Percentiles rank a stretch among this genome's conserved stretches.
phyloP scores from a whole-genome alignment of 208 protist species.

The Crithidia thermophila region DNA sequence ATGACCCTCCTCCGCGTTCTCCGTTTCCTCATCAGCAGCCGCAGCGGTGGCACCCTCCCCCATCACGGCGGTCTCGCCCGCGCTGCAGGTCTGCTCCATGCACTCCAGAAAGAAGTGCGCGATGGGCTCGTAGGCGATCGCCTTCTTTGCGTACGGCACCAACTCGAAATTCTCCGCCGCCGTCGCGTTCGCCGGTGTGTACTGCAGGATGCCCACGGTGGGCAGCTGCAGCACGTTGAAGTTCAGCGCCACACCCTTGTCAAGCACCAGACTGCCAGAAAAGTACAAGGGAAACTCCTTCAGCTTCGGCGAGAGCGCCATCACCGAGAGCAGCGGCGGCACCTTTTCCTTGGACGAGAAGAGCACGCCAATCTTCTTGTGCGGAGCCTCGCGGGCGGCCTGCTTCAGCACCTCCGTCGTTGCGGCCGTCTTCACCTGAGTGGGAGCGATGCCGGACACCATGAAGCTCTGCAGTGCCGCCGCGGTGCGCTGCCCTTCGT shows the following conservation, averaged over 20 bases:
- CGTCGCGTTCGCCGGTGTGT: constrained; percentile 11
- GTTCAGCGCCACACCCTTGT: constrained; percentile 26
- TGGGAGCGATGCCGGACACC: constrained; percentile 48
- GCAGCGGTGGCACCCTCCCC: not conserved
- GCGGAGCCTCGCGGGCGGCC: constrained; percentile 28
- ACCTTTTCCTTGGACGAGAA: constrained; percentile 81
- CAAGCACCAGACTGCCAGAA: constrained; percentile 41
- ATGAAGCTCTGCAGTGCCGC: constrained; percentile 63
- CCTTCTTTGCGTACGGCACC: constrained; percentile 40
- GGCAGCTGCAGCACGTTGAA: constrained; percentile 62
- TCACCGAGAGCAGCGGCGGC: constrained; percentile 81
- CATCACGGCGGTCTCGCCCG: not conserved
- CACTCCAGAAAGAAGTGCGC: constrained; percentile 67
- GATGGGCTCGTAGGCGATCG: constrained; percentile 71
- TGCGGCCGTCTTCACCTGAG: constrained; percentile 34
- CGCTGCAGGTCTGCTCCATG: constrained; percentile 16
- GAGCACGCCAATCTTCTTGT: constrained; percentile 60
- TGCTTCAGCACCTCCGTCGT: constrained; percentile 39
- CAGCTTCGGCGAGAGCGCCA: constrained; percentile 74
- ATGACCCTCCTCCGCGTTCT: not conserved
- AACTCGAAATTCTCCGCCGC: constrained; percentile 35
- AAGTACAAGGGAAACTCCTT: constrained; percentile 69
- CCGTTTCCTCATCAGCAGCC: not conserved
- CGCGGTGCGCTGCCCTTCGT: constrained; percentile 69
- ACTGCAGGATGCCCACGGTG: constrained; percentile 52